Base-by-base conservation (phyloP, 371 early-diverging fungal genomes). In the Actinomortierella ambigua region DNA sequence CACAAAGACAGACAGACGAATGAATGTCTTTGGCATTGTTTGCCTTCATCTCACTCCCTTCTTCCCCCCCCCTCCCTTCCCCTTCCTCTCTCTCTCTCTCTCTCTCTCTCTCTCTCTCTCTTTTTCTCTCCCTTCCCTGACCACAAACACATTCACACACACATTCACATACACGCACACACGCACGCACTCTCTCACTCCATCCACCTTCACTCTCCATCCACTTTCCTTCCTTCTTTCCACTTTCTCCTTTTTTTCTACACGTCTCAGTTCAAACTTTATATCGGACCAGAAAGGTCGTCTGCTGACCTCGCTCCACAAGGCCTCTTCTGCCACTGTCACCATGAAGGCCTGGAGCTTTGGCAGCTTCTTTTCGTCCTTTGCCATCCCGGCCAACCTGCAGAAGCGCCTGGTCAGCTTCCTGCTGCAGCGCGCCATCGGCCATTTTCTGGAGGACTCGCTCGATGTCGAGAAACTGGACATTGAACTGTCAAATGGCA, bases 401-500 rank as follows among this genome's bases (percentile, higher is more conserved):
- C 95, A 95, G 69, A 94, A 94, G 75, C 82, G 90, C 29, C 82
- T 95, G 17, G 84, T 91, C 59, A 93, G 92, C 78, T 95, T 92
- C 69, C 77, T 95, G 39, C 79, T 95, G 50, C 87, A 90, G 59
- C 82, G 85, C 60, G 90, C 94, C 9, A 87, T 95, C 44, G 96
- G 96, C 7, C 91, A 90, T 66, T 94, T 95, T 62, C 79, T 95
- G 43, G 84, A 88, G 34, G 81, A 88, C 39, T 90, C 93, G 55
- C 81, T 95, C 18, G 90, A 93, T 77, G 81, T 86, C 57, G 92
- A 90, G 48, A 87, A 93, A 77, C 85, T 95, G 65, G 95, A 96
- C 63, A 90, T 96, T 53, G 91, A 92, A 75, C 80, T 95, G n/a
- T 86, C 88, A 48, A 85, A 91, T 57, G 95, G 96, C 2, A 84